Evolutionary conservation across 164 flowering plant species (phyloP), one percentile per base, ranked within the genome.

Genomic region (Aristolochia fimbriata): DNA sequence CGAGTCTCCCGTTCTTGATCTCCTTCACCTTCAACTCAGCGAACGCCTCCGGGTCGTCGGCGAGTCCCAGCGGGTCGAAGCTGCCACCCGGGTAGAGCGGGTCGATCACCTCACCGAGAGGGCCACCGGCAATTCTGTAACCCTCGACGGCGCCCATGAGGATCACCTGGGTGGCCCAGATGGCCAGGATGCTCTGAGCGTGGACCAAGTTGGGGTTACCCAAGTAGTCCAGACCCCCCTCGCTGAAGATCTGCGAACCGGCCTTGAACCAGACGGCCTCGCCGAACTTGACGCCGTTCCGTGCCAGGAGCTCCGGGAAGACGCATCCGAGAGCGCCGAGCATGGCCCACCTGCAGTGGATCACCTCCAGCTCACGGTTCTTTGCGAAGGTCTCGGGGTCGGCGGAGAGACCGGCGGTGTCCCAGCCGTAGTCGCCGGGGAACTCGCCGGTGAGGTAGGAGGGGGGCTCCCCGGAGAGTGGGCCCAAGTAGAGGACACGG

Each of bases 391-490:
- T 65, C 50, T 65, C 61, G 9, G 68, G 68, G 57, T 65, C 68
- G 15, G 68, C 68, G 15, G 68, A 65, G 57, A 65, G 68, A 16
- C 68, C 68, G 0, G 68, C 68, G 6, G 62, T 65, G 62, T 65
- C 68, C 68, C 63, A 60, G 9, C 73, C 56, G 25, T 74, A 76
- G 72, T 75, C 83, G 21, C 83, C 83, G 0, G 83, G 83, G 77
- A 77, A 79, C 51, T 77, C 77, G 47, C 83, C 80, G 1, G 79
- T 79, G 31, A 79, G 73, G 71, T 79, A 76, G 21, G 74, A 67
- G 20, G 83, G 83, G 23, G 82, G 45, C 49, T 76, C 78, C 6
- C 78, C 80, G 19, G 82, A 78, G 65, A 76, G 63, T 33, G 80
- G 82, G 58, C 82, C 80, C 63, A 78, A 68, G 78, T 78, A 76